A percentile compares a stretch with the other conserved stretches of the same genome.
These are phyloP conservation scores for Scutellaria galericulata DNA, from an alignment of 257 asterid genomes.

Conservation along the genomic window DNA sequence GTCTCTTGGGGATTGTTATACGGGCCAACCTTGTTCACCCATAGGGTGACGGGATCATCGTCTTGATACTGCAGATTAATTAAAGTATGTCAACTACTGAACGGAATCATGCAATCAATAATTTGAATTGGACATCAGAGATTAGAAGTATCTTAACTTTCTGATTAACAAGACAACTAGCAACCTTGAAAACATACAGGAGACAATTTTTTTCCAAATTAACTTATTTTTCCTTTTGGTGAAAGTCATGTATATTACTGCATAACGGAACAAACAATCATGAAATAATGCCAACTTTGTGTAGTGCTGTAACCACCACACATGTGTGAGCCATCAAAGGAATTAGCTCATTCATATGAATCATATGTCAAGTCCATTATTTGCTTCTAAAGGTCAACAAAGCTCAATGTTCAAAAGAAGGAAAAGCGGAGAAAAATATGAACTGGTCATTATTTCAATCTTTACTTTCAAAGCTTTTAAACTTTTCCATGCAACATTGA, in stretches of 20 bases:
- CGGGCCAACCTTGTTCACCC: constrained; percentile 99
- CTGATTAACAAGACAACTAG: background rate
- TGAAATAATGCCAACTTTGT: background rate
- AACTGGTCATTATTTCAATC: constrained; percentile 1
- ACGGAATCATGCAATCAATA: constrained; percentile 8
- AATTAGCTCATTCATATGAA: constrained; percentile 15
- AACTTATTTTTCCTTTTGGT: constrained; percentile 14
- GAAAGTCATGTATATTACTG: background rate
- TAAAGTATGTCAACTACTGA: constrained; percentile 35
- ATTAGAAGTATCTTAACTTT: constrained; percentile 11
- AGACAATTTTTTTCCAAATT: background rate
- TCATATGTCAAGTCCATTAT: constrained; percentile 5
- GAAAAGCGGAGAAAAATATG: too few relatives aligned
- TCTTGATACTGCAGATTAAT: constrained; percentile 68
- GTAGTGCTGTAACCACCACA: background rate
- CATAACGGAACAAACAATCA: background rate
- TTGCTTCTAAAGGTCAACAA: constrained; percentile 19
- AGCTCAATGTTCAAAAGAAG: background rate
- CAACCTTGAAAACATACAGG: background rate
- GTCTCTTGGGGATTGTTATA: constrained; percentile 98
- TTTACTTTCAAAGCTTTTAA: background rate
- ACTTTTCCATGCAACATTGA: constrained; percentile 3
- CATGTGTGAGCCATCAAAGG: constrained; percentile 1
- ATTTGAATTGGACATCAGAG: constrained; percentile 13
- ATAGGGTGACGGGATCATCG: constrained; percentile 72